phyloP scores from a whole-genome alignment of 306 rosid species.

The Quercus mongolica region DNA sequence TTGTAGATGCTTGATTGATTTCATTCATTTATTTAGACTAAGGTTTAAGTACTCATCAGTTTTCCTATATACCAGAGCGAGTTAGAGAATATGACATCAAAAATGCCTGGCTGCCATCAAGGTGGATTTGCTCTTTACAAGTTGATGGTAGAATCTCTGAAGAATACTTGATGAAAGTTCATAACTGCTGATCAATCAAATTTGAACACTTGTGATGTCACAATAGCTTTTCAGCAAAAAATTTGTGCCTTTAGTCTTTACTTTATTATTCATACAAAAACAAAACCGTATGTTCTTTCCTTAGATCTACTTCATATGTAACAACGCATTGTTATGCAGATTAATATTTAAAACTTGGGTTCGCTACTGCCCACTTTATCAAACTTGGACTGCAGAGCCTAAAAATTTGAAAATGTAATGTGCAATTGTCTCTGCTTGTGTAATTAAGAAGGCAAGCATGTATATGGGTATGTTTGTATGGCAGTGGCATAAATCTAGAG shows the following conservation, averaged over 20 bases:
- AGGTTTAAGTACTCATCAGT: slow-evolving; percentile 22
- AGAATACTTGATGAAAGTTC: slow-evolving; percentile 36
- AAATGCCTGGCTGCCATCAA: slow-evolving; percentile 95
- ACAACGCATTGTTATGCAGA: no score
- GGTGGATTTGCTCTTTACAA: slow-evolving; percentile 84
- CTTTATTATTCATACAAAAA: neutral
- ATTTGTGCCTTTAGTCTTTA: neutral
- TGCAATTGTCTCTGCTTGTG: no score
- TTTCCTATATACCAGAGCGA: slow-evolving; percentile 55
- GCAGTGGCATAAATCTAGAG: no score
- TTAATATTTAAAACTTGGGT: no score
- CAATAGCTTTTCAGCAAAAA: slow-evolving; percentile 1
- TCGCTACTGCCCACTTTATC: no score
- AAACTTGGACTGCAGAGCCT: no score
- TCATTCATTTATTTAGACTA: neutral
- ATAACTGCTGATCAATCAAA: slow-evolving; percentile 7
- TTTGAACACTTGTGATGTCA: slow-evolving; percentile 3
- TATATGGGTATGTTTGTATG: no score
- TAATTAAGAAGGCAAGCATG: no score
- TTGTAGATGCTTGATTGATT: neutral
- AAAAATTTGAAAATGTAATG: no score
- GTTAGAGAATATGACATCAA: slow-evolving; percentile 61
- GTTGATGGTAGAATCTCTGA: slow-evolving; percentile 57
- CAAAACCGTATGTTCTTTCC: no score
- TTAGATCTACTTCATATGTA: no score